Evolutionary conservation across 441 rosid species (phyloP), one percentile per base, ranked within the genome.

Genomic region (Theobroma grandiflorum): DNA sequence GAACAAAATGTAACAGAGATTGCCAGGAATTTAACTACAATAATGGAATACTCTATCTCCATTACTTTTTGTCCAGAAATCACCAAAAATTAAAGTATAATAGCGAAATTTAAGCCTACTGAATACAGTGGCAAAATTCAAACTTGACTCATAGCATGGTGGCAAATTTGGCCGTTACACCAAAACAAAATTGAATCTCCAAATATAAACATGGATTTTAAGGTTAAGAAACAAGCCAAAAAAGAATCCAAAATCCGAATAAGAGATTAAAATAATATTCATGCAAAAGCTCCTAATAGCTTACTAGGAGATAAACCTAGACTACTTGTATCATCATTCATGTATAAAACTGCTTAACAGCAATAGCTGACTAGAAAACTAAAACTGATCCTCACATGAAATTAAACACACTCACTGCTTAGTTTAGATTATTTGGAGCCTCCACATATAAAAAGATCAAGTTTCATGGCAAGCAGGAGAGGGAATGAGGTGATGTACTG

Each of bases 181-280:
- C 8, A 67, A 69, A 67, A 69, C 8, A 69, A 6, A 69, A 69
- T 45, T 69, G 57, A 69, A 69, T 8, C 38, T 47, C 74, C 74
- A 69, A 69, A 26, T 20, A 45, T 47, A 69, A 22, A 45, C 3
- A 15, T 0, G 74, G 26, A 26, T 8, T 70, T 49, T 31, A 33
- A 16, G 15, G 71, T 10, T 4, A 9, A 9, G 49, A 66, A 66
- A 66, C 49, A 5, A 66, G 49, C 16, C 16, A 66, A 6, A 40
- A 65, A 47, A 65, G 38, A 61, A 40, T 66, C 71, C 33, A 4
- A 14, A 63, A 63, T 12, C 43, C 4, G 71, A 66, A 66, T 40
- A 66, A n/a, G 33, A 40, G 15, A 66, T n/a, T 40, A 4, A 40
- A 40, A 15, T 40, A 40, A 40, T 6, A 35, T 16, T 68, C 22